Evolutionary conservation across 108 stramenopile species (phyloP), one percentile per base, ranked within the genome.

Genomic region (Hondaea fermentalgiana): DNA sequence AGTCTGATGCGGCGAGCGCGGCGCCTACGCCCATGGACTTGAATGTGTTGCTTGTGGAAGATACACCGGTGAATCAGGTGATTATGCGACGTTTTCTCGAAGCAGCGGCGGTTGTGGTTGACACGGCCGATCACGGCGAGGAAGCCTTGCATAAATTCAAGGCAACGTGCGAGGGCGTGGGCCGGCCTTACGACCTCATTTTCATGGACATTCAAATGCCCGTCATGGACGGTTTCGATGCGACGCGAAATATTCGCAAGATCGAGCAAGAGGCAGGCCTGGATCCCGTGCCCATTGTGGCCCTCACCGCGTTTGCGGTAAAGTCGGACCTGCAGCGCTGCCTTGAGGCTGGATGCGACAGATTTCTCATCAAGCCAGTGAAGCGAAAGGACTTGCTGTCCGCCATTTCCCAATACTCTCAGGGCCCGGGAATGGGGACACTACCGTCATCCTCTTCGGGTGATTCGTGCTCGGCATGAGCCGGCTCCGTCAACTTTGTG

Each of bases 291-390:
- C 93, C 93, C 17, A 92, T 94, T 64, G 57, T 92, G 44, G 93
- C 92, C 3, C 60, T 94, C n/a, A 92, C 93, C 25, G 93, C 92
- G 8, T 69, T 69, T 17, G 64, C 64, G 10, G 64, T 69, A 8
- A 69, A 69, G 42, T 69, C 64, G 12, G 64, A 69, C 17, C 64
- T 69, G 25, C 64, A 69, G 64, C 64, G 64, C 42, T 69, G 64
- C 64, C 64, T 69, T 10, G 64, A 69, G 64, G 64, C 64, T 8
- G 64, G 64, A 14, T 69, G 64, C 25, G 64, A 69, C 42, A 14
- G 64, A 8, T 69, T 69, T 17, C 64, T 69, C 42, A 69, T 69
- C 64, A 69, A 69, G 64, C 64, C 64, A 1, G 64, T 69, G 21
- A 69, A 69, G 42, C 64, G 64, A 28, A 69, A 69, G 42, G 64